phyloP scores from a whole-genome alignment of 2,329 filamentous ascomycete genomes.

The Cercospora nicotianae region DNA sequence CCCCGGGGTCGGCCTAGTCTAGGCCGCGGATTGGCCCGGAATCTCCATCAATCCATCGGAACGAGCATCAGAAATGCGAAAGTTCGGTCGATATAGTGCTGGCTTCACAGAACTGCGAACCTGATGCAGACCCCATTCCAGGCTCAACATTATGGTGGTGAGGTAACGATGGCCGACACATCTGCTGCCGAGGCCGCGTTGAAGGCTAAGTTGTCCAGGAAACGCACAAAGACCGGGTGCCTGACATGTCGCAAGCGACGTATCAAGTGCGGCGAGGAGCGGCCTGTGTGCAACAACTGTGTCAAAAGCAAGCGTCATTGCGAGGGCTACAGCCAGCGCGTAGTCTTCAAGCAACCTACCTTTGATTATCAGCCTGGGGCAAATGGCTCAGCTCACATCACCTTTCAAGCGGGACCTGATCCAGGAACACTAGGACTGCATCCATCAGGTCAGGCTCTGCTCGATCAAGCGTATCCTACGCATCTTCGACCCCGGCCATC shows the following conservation, averaged over 20 bases:
- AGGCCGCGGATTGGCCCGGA: background rate
- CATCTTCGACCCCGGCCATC: slow-evolving; percentile 21
- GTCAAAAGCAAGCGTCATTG: slow-evolving; percentile 81
- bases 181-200: slow-evolving; percentile 33
- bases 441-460: slow-evolving; percentile 3
- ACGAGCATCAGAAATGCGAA: slow-evolving; percentile 6
- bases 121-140: slow-evolving; percentile 4
- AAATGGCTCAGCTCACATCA: slow-evolving; percentile 44
- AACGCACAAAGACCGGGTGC: slow-evolving; percentile 89
- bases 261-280: slow-evolving; percentile 94
- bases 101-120: background rate
- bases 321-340: slow-evolving; percentile 78
- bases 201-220: slow-evolving; percentile 43
- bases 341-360: slow-evolving; percentile 75
- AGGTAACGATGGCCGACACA: slow-evolving; percentile 26
- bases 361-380: slow-evolving; percentile 56
- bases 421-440: background rate
- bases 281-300: slow-evolving; percentile 79
- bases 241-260: slow-evolving; percentile 89
- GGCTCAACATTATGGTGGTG: background rate
- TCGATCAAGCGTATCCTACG: slow-evolving; percentile 15
- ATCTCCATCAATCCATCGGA: background rate
- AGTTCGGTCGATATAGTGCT: slow-evolving; percentile 12
- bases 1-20: background rate
- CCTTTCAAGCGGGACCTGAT: slow-evolving; percentile 36